Conservation (phyloP, 2,329 filamentous ascomycete species). For the Penicillium crustosum region DNA sequence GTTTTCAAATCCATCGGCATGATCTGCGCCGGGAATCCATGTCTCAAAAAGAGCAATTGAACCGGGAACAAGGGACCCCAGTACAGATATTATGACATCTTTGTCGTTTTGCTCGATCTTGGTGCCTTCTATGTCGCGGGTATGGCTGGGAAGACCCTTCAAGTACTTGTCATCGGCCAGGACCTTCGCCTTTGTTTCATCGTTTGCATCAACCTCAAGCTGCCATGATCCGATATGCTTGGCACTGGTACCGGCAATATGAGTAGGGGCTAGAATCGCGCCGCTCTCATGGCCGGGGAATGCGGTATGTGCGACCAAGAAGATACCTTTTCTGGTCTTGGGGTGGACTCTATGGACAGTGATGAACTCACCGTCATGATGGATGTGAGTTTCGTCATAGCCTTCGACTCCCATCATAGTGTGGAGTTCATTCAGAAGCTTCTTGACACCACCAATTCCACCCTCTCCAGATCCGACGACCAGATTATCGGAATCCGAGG, state of each 20-base stretch:
- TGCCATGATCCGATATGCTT: conserved; percentile 88
- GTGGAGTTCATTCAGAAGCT: conserved; percentile 91
- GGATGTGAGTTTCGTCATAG: conserved; percentile 93
- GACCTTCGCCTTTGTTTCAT: conserved; percentile 65
- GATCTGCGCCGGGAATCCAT: conserved; percentile 85
- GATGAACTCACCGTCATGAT: conserved; percentile 94
- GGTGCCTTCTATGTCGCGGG: conserved; percentile 72
- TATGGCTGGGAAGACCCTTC: conserved; percentile 78
- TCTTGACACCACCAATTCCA: conserved; percentile 88
- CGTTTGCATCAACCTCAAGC: conserved; percentile 79
- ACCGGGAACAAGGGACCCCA: conserved; percentile 83
- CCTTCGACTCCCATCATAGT: conserved; percentile 92
- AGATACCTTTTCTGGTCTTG: conserved; percentile 87
- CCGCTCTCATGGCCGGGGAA: conserved; percentile 89
- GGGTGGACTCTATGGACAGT: conserved; percentile 95
- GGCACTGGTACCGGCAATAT: conserved; percentile 78
- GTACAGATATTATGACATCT: conserved; percentile 76
- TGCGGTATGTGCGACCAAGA: conserved; percentile 92
- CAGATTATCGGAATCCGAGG: conserved; percentile 57
- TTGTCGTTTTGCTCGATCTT: conserved; percentile 69
- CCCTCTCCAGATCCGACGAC: conserved; percentile 67
- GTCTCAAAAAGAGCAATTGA: conserved; percentile 96
- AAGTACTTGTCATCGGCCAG: conserved; percentile 69
- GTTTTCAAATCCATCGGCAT: conserved; percentile 77
- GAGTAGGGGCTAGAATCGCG: conserved; percentile 74